A percentile compares a stretch with the other conserved stretches of the same genome.
phyloP scores from a whole-genome alignment of 202 grass and related monocot species.

The Carex arenaria region DNA sequence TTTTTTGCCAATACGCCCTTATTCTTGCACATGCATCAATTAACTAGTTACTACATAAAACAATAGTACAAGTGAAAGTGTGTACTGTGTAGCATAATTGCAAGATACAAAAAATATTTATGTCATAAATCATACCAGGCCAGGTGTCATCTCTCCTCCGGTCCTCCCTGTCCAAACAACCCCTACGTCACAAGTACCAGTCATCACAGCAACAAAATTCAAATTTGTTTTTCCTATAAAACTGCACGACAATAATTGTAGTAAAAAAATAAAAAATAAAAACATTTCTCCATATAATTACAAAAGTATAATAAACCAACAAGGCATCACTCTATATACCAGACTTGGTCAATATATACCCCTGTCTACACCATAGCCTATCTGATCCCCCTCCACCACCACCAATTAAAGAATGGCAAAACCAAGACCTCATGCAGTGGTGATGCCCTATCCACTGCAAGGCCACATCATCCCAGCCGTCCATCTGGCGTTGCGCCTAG shows the following conservation, averaged over 20 bases:
- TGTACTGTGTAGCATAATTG: too few relatives aligned
- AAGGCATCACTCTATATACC: not conserved
- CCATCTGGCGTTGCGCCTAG: constrained; percentile 43
- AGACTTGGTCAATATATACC: not conserved
- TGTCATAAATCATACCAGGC: not conserved
- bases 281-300: not conserved
- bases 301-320: not conserved
- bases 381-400: not conserved
- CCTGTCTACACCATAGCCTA: not conserved
- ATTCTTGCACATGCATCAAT: too few relatives aligned
- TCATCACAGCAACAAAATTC: not conserved
- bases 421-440: constrained; percentile 50
- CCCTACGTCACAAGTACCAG: not conserved
- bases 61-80: too few relatives aligned
- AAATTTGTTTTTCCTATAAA: not conserved
- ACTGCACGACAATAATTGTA: not conserved
- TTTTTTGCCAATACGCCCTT: too few relatives aligned
- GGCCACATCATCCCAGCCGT: constrained; percentile 64
- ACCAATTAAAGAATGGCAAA: constrained; percentile 19
- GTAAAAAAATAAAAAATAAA: not conserved
- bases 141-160: not conserved
- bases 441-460: constrained; percentile 49
- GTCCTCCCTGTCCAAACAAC: not conserved
- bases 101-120: not conserved
- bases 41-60: too few relatives aligned